phyloP scores from a whole-genome alignment of 192 early-diverging fungal genomes.

The Coemansia sp. region DNA sequence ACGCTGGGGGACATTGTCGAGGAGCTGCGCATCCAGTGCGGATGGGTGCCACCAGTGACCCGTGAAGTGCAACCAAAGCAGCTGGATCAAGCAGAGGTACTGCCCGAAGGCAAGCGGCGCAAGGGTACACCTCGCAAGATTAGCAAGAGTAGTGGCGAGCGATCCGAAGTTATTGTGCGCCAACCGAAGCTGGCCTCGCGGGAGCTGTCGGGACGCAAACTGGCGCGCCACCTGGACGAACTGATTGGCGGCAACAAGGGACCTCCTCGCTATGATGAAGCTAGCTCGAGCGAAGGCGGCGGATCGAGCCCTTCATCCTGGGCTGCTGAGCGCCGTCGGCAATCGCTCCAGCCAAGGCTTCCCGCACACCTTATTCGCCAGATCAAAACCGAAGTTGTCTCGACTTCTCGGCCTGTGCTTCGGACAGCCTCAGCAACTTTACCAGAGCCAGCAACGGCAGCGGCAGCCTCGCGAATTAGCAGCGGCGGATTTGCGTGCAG shows the following conservation, averaged over 20 bases:
- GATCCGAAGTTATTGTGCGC: slow-evolving; percentile 45
- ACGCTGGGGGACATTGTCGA: slow-evolving; percentile 28
- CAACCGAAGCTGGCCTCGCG: slow-evolving; percentile 10
- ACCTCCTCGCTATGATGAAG: not conserved
- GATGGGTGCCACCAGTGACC: slow-evolving; percentile 30
- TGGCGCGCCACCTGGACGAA: slow-evolving; percentile 48
- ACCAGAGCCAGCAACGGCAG: no score
- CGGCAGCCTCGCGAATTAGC: slow-evolving; percentile 2
- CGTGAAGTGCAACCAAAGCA: not conserved
- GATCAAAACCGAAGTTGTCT: slow-evolving; percentile 46
- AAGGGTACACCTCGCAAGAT: slow-evolving; percentile 47
- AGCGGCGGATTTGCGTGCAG: not conserved
- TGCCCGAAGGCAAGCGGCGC: slow-evolving; percentile 27
- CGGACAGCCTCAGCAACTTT: no score
- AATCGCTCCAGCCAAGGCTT: slow-evolving; percentile 24
- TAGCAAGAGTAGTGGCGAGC: slow-evolving; percentile 6
- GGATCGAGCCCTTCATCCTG: slow-evolving; percentile 1
- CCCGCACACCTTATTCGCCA: slow-evolving; percentile 39
- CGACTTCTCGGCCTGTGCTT: slow-evolving; percentile 12
- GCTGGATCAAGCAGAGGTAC: not conserved
- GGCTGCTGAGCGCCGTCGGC: slow-evolving; percentile 4
- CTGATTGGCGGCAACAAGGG: slow-evolving; percentile 22
- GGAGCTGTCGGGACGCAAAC: slow-evolving; percentile 19
- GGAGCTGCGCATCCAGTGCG: slow-evolving; percentile 46
- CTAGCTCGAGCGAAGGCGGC: not conserved